A percentile compares a stretch with the other conserved stretches of the same genome.
phyloP scores from a whole-genome alignment of 1,284 basidiomycete species.

The Ustilago nuda region DNA sequence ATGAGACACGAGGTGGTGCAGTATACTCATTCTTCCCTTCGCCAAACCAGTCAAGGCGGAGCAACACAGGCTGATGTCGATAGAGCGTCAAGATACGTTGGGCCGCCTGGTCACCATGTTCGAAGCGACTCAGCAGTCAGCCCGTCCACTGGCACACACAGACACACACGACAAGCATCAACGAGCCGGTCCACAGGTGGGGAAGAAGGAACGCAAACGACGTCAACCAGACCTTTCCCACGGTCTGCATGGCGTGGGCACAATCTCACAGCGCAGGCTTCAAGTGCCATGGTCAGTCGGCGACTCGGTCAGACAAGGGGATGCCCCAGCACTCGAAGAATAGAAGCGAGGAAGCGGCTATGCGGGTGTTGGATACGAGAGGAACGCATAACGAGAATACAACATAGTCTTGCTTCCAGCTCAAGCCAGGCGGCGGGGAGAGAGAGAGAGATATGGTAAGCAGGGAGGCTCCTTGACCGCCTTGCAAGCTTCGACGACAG shows the following conservation, averaged over 20 bases:
- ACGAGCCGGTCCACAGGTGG: slow-evolving; percentile 1
- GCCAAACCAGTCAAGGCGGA: not conserved
- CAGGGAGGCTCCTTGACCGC: not conserved
- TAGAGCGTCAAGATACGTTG: not conserved
- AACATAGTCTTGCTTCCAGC: not conserved
- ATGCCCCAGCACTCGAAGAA: not conserved
- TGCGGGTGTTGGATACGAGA: slow-evolving; percentile 2
- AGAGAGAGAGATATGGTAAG: not conserved
- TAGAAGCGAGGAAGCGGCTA: not conserved
- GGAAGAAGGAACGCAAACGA: not conserved
- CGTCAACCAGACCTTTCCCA: not conserved
- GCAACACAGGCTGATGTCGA: slow-evolving; percentile 2
- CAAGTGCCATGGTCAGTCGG: slow-evolving; percentile 13
- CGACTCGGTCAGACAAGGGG: not conserved
- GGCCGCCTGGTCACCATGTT: not conserved
- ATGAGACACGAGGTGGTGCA: not conserved
- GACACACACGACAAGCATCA: not conserved
- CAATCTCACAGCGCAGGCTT: too few relatives aligned
- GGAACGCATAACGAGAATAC: not conserved
- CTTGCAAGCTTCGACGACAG: not conserved
- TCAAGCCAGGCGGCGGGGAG: not conserved
- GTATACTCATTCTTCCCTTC: not conserved
- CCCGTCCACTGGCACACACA: not conserved
- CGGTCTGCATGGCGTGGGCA: too few relatives aligned
- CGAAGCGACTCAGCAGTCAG: slow-evolving; percentile 7